phyloP scores from a whole-genome alignment of 75 land plant genomes.

The Larix kaempferi region DNA sequence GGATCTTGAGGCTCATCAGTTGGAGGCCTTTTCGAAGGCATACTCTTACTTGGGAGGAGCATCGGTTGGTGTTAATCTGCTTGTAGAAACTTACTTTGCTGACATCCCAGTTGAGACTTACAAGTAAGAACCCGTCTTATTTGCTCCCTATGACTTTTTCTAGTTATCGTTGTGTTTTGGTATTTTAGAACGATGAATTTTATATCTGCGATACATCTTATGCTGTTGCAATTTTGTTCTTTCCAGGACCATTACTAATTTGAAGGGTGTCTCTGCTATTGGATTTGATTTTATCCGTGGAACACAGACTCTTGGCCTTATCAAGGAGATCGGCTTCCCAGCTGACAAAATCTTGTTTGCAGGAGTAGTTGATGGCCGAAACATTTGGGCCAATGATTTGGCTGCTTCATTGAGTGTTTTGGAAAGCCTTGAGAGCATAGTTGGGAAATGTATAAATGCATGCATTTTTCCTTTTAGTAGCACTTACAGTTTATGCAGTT shows the following conservation, averaged over 20 bases:
- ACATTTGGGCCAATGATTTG: constrained; percentile 87
- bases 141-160: neutral
- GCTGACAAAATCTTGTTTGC: constrained; percentile 70
- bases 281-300: constrained; percentile 86
- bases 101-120: constrained; percentile 64
- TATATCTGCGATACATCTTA: no score
- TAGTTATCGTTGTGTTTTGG: neutral
- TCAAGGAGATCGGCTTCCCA: constrained; percentile 62
- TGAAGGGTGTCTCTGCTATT: constrained; percentile 58
- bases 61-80: constrained; percentile 45
- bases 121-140: constrained; percentile 33
- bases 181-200: no score
- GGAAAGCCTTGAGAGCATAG: constrained; percentile 34
- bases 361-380: constrained; percentile 89
- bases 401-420: constrained; percentile 48
- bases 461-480: neutral
- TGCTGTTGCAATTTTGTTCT: neutral
- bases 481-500: neutral
- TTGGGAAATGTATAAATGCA: constrained; percentile 59
- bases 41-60: constrained; percentile 50
- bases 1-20: constrained; percentile 65
- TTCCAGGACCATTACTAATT: constrained; percentile 43
- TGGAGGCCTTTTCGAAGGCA: constrained; percentile 58
- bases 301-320: constrained; percentile 52
- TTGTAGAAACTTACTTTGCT: constrained; percentile 83